Conservation (phyloP, 768 basidiomycete species). For the Leccinellum luteum region DNA sequence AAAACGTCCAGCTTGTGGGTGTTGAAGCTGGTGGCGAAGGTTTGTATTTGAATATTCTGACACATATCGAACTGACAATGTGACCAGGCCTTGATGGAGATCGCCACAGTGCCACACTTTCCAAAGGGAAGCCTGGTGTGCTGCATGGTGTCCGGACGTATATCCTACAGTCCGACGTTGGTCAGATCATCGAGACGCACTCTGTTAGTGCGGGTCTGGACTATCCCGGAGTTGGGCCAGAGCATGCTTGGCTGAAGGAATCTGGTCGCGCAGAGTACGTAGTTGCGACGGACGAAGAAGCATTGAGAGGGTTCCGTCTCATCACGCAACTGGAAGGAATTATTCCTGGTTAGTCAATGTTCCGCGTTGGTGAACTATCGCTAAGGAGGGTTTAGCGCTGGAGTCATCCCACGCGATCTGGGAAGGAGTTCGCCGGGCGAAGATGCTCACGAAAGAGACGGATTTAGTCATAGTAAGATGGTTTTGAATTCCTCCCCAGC, state of each 20-base stretch:
- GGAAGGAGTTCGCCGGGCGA: conserved; percentile 84
- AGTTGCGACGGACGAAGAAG: conserved; percentile 91
- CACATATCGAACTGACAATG: conserved; percentile 10
- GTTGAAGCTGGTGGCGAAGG: conserved; percentile 99
- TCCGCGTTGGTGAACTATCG: not conserved
- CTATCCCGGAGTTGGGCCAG: conserved; percentile 97
- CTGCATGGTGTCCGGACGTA: conserved; percentile 96
- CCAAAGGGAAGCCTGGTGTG: conserved; percentile 89
- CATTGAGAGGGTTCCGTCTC: conserved; percentile 87
- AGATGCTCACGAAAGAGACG: conserved; percentile 75
- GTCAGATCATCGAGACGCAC: conserved; percentile 97
- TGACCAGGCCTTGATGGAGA: conserved; percentile 68
- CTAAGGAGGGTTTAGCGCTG: conserved; percentile 53
- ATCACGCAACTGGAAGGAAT: conserved; percentile 94
- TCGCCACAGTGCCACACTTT: conserved; percentile 89
- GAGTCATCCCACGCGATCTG: conserved; percentile 97
- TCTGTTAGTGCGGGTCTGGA: conserved; percentile 95
- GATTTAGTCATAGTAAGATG: conserved; percentile 86
- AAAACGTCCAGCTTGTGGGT: conserved; percentile 81
- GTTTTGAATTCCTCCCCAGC: not conserved
- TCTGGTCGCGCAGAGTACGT: conserved; percentile 91
- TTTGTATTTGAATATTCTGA: conserved; percentile 25
- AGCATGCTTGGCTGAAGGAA: conserved; percentile 97
- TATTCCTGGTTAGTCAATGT: conserved; percentile 70
- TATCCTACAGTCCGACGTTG: conserved; percentile 81